phyloP scores from a whole-genome alignment of 345 rosid species.

The Citrus mangshanensis region DNA sequence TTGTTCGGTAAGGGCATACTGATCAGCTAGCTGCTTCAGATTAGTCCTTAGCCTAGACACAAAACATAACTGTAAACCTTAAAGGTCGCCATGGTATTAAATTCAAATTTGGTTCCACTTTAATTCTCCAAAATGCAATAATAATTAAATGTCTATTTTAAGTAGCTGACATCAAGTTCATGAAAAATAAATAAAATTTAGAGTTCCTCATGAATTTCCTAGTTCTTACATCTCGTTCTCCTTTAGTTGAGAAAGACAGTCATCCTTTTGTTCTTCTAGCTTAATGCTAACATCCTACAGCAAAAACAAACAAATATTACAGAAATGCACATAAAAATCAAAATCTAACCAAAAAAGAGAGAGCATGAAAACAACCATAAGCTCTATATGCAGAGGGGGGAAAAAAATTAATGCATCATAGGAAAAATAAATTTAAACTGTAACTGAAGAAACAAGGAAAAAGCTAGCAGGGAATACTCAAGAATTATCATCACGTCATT shows the following conservation, averaged over 20 bases:
- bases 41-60: slow-evolving; percentile 66
- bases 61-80: not conserved
- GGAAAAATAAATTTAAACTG: not conserved
- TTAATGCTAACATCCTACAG: slow-evolving; percentile 79
- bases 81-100: not conserved
- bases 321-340: not conserved
- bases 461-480: not conserved
- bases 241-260: slow-evolving; percentile 72
- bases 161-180: not conserved
- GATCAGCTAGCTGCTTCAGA: slow-evolving; percentile 88
- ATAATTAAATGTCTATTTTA: not conserved
- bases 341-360: not conserved
- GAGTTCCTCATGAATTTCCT: not conserved
- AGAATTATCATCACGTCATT: not conserved
- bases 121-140: not conserved
- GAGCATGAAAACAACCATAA: not conserved
- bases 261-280: slow-evolving; percentile 91
- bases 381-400: not conserved
- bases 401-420: not conserved
- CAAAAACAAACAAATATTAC: slow-evolving; percentile 13
- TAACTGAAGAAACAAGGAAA: not conserved
- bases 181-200: not conserved
- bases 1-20: slow-evolving; percentile 74
- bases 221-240: slow-evolving; percentile 89
- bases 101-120: not conserved